Base-by-base conservation (phyloP, 805 yeast genomes). In the Saccharomycopsis microspora region DNA sequence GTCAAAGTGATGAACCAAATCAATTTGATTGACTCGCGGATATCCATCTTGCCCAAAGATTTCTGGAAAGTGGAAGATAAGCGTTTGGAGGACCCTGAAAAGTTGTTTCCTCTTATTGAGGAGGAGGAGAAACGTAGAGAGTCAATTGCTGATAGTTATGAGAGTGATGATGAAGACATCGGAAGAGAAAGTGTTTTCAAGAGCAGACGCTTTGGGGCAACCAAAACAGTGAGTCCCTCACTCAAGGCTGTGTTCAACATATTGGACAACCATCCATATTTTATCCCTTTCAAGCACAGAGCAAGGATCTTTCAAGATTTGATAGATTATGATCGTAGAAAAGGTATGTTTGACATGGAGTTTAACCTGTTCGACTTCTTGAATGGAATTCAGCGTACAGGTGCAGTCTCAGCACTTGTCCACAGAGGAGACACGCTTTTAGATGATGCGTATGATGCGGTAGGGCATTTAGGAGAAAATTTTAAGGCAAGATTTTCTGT, bases 231-330 rank as follows among this genome's bases (percentile, higher is more conserved):
- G 58, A 38, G 42, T 27, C 49, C 35, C 9, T 58, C 56, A 4
- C 27, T 41, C 1, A 57, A 56, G 27, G 56, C 58, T 1, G 74
- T 68, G 51, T 54, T 75, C 28, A 76, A 74, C 41, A 65, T 89
- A 0, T 68, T 85, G 42, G 67, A 74, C 1, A 72, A 76, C 44
- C 66, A 81, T 3, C 96, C 97, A 3, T 90, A 85, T 59, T 82
- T 88, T 65, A 69, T 90, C 5, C 78, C 85, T 0, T 90, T 90
- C 61, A 71, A 73, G 29, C 73, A 75, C 34, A 69, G 98, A 43
- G 96, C 86, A 0, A 73, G 71, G 44, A 68, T 85, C 1, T 85
- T 90, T 58, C 85, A 83, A 51, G 61, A 68, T 7, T 68, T 86
- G 47, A 74, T 85, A 36, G 72, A 69, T 3, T 52, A 68, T 7